These are phyloP conservation scores for Grigorovia humatica DNA, from an alignment of 805 yeast species.

Conservation along the genomic window DNA sequence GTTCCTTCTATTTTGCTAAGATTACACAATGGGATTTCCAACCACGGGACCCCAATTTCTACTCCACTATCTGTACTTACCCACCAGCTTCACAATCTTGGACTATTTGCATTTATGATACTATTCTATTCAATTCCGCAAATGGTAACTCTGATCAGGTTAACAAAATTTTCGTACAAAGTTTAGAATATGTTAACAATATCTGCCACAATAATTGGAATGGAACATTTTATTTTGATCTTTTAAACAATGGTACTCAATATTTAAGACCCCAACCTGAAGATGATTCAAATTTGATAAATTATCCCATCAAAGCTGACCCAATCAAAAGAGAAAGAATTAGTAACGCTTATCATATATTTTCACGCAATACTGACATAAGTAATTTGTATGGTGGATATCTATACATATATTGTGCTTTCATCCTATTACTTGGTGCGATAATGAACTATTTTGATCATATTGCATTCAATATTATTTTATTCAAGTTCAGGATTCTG, in stretches of 20 bases:
- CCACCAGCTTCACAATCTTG: constrained; percentile 19
- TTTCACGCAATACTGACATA: constrained; percentile 13
- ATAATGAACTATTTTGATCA: constrained; percentile 7
- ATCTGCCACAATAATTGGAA: constrained; percentile 2
- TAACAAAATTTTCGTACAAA: constrained; percentile 8
- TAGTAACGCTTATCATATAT: constrained; percentile 12
- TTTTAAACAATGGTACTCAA: constrained; percentile 12
- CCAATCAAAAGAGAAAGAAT: constrained; percentile 3
- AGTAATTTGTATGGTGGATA: constrained; percentile 9
- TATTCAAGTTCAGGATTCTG: constrained; percentile 6
- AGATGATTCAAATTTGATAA: not conserved
- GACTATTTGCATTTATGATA: constrained; percentile 15
- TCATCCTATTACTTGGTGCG: constrained; percentile 4
- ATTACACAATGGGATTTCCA: constrained; percentile 11
- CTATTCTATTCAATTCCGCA: not conserved
- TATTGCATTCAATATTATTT: constrained; percentile 5
- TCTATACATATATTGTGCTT: constrained; percentile 10
- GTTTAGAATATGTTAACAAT: constrained; percentile 6
- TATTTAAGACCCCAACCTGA: not conserved
- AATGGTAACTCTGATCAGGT: not conserved
- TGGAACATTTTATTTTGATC: constrained; percentile 7
- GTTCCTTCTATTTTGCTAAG: constrained; percentile 12
- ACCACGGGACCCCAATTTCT: constrained; percentile 5
- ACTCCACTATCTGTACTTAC: constrained; percentile 13
- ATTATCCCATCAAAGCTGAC: constrained; percentile 9